Evolutionary conservation across 306 rosid species (phyloP).

Genomic region (Quercus parvula): DNA sequence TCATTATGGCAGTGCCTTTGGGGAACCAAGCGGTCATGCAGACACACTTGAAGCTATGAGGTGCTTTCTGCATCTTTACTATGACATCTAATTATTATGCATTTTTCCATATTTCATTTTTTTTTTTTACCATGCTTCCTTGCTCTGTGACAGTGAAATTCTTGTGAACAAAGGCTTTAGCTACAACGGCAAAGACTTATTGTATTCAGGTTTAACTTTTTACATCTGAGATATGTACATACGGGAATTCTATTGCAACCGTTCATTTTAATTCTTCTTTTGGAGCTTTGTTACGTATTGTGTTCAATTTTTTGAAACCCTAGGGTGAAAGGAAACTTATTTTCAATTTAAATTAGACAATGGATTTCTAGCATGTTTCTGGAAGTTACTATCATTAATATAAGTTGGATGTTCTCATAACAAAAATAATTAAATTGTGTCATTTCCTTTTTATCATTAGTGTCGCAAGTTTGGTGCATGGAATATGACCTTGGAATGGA

Average conservation of each 20-base stretch:
- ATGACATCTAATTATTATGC: slow-evolving; percentile 2
- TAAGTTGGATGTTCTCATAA: neutral
- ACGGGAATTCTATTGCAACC: neutral
- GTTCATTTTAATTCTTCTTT: neutral
- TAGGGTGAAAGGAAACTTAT: neutral
- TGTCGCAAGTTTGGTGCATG: neutral
- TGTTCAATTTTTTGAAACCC: neutral
- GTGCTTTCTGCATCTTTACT: slow-evolving; percentile 32
- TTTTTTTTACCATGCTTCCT: slow-evolving; percentile 8
- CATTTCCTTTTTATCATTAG: neutral
- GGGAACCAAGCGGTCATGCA: slow-evolving; percentile 98
- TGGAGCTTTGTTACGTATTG: neutral
- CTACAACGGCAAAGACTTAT: slow-evolving; percentile 86
- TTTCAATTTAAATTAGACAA: neutral
- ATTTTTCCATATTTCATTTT: slow-evolving; percentile 1
- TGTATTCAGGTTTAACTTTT: slow-evolving; percentile 71
- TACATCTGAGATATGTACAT: neutral
- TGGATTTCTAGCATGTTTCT: neutral
- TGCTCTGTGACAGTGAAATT: slow-evolving; percentile 61
- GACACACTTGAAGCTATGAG: slow-evolving; percentile 90
- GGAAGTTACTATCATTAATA: neutral
- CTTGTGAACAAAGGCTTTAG: slow-evolving; percentile 78
- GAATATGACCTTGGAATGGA: neutral
- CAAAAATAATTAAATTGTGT: neutral
- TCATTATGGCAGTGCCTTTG: slow-evolving; percentile 97